Base-by-base conservation (phyloP, 257 asterid species). In the Prunella vulgaris region DNA sequence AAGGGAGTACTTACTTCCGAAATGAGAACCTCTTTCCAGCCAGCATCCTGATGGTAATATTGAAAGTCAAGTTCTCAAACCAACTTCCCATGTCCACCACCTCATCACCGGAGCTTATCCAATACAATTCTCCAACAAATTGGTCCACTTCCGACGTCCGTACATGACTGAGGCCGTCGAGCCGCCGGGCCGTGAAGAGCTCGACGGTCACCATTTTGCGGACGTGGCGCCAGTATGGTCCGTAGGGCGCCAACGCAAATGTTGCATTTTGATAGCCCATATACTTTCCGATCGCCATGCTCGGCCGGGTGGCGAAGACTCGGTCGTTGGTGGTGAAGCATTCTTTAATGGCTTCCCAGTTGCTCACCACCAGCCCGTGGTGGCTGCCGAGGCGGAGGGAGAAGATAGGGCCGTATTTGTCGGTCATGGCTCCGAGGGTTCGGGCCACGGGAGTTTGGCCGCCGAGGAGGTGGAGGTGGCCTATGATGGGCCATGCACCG, bases 401-500 rank as follows among this genome's bases (percentile, higher is more conserved):
- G 79, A 86, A 86, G 24, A 84, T 60, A 0, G 93, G 85, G 24
- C 95, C 95, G 27, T 83, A 56, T 70, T 83, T 69, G 17, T 88
- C 89, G 17, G 93, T 87, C 77, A 88, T 35, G 69, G 83, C 71
- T 17, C 84, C 95, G 0, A 88, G 81, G 44, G 44, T 78, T 15
- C 85, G 77, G 2, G 78, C 78, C 20, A 72, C 68, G 0, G 95
- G 83, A 6, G n/a, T 2, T 1, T n/a, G 49, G n/a, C 78, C 80
- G 0, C 70, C 25, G 5, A 88, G 80, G 14, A 76, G 84, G 71
- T 74, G 92, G 61, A 88, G 90, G 37, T 88, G 93, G 54, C 93
- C 95, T 5, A 88, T 79, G 22, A 86, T 15, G 10, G 93, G 95
- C 87, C 76, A 81, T 1, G 93, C 84, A 3, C 89, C 87, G 0